These are phyloP conservation scores for Epithele typhae DNA, from an alignment of 768 basidiomycete genomes.

Conservation along the genomic window DNA sequence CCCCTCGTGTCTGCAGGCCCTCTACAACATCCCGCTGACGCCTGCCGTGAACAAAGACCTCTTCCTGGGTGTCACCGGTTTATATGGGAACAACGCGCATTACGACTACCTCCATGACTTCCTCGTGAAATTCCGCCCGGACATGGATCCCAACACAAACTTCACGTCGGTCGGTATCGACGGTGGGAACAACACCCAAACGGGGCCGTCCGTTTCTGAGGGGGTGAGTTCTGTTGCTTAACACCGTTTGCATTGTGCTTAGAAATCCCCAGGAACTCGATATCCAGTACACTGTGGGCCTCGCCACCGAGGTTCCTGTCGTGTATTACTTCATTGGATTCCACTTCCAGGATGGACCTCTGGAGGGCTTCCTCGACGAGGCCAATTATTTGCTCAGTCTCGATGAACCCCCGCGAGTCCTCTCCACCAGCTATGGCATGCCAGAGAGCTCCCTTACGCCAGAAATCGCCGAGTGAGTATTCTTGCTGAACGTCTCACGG, in stretches of 20 bases:
- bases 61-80: conserved; percentile 24
- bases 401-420: conserved; percentile 24
- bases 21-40: conserved; percentile 21
- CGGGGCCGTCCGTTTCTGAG: conserved; percentile 19
- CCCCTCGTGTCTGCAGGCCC: conserved; percentile 19
- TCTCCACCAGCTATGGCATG: conserved; percentile 38
- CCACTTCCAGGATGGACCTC: conserved; percentile 22
- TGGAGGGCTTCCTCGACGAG: conserved; percentile 29
- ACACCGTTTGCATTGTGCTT: neutral
- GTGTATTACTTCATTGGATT: conserved; percentile 29
- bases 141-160: conserved; percentile 17
- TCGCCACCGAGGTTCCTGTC: conserved; percentile 28
- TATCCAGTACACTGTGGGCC: conserved; percentile 31
- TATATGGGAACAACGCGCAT: conserved; percentile 23
- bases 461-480: conserved; percentile 14
- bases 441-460: conserved; percentile 44
- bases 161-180: conserved; percentile 25
- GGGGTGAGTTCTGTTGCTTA: conserved; percentile 17
- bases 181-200: conserved; percentile 24
- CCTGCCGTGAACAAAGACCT: conserved; percentile 10
- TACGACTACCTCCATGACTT: conserved; percentile 12
- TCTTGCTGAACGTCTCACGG: conserved; percentile 48
- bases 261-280: conserved; percentile 27
- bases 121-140: conserved; percentile 23
- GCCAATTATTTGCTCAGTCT: conserved; percentile 23